These are phyloP conservation scores for Aphanomyces stellatus DNA, from an alignment of 352 stramenopile species.

Conservation along the genomic window DNA sequence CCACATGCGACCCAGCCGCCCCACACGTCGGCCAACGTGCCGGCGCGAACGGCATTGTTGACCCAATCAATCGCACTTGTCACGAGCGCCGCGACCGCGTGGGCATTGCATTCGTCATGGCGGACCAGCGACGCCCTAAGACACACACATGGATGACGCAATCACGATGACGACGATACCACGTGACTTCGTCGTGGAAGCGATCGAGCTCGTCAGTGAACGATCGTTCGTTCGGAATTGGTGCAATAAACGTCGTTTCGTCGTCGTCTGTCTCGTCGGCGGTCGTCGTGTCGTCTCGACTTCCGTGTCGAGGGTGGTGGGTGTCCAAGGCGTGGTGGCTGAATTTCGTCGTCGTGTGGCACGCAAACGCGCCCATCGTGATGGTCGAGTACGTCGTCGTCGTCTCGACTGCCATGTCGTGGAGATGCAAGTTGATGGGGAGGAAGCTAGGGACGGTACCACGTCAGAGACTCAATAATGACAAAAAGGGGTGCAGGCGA, in stretches of 20 bases:
- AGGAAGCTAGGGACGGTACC: slow-evolving; percentile 30
- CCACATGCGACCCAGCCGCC: slow-evolving; percentile 20
- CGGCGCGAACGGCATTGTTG: not conserved
- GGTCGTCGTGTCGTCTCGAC: too few species aligned
- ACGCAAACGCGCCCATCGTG: slow-evolving; percentile 71
- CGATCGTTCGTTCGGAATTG: too few species aligned
- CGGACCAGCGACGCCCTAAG: slow-evolving; percentile 34
- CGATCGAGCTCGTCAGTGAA: slow-evolving; percentile 39
- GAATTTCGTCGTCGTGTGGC: slow-evolving; percentile 25
- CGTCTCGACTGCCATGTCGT: not conserved
- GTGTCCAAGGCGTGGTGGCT: too few species aligned
- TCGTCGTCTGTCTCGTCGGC: not conserved
- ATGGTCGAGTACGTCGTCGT: slow-evolving; percentile 34
- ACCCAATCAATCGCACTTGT: slow-evolving; percentile 17
- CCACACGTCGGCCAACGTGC: not conserved
- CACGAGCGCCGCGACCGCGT: slow-evolving; percentile 63
- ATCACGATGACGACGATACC: slow-evolving; percentile 30
- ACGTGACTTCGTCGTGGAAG: slow-evolving; percentile 53
- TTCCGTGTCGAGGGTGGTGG: too few species aligned
- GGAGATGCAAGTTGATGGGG: slow-evolving; percentile 51
- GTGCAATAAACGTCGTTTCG: slow-evolving; percentile 11
- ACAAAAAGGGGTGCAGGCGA: too few species aligned
- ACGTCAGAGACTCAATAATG: not conserved
- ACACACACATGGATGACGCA: not conserved
- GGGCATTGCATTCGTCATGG: slow-evolving; percentile 68